Percentiles rank a stretch among this genome's conserved stretches.
phyloP scores from a whole-genome alignment of 1,284 basidiomycete species.

The Inonotus hispidus region DNA sequence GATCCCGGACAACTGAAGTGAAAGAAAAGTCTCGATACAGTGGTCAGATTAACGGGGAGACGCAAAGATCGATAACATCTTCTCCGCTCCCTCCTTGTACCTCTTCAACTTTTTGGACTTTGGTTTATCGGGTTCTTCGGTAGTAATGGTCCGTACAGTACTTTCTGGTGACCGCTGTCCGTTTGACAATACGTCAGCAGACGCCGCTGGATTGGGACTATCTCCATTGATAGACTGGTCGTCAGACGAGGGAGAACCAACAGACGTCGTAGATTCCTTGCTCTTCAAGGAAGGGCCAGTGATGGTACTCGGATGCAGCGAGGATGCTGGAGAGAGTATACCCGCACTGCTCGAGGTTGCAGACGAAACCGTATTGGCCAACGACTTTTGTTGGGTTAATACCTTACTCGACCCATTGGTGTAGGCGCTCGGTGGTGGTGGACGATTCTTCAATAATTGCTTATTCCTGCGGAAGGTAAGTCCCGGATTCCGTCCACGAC shows the following conservation, averaged over 20 bases:
- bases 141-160: slow-evolving; percentile 8
- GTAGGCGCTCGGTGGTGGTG: slow-evolving; percentile 52
- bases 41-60: slow-evolving; percentile 18
- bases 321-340: slow-evolving; percentile 54
- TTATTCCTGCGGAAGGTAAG: slow-evolving; percentile 66
- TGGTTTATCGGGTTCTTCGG: slow-evolving; percentile 20
- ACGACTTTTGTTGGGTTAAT: slow-evolving; percentile 34
- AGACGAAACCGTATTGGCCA: slow-evolving; percentile 36
- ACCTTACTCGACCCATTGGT: slow-evolving; percentile 40
- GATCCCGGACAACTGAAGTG: not conserved
- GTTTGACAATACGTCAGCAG: slow-evolving; percentile 17
- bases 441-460: slow-evolving; percentile 65
- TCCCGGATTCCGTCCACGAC: slow-evolving; percentile 58
- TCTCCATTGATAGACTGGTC: slow-evolving; percentile 60
- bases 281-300: slow-evolving; percentile 68
- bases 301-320: slow-evolving; percentile 37
- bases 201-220: slow-evolving; percentile 6
- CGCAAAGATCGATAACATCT: slow-evolving; percentile 27
- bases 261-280: slow-evolving; percentile 68
- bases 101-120: slow-evolving; percentile 26
- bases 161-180: slow-evolving; percentile 5
- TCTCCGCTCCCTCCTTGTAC: slow-evolving; percentile 24
- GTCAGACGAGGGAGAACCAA: slow-evolving; percentile 62
- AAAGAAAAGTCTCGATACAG: not conserved
- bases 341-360: slow-evolving; percentile 37